A percentile compares a stretch with the other conserved stretches of the same genome.
These are phyloP conservation scores for Polychaeton citri DNA, from an alignment of 2,329 filamentous ascomycete species.

Conservation along the genomic window DNA sequence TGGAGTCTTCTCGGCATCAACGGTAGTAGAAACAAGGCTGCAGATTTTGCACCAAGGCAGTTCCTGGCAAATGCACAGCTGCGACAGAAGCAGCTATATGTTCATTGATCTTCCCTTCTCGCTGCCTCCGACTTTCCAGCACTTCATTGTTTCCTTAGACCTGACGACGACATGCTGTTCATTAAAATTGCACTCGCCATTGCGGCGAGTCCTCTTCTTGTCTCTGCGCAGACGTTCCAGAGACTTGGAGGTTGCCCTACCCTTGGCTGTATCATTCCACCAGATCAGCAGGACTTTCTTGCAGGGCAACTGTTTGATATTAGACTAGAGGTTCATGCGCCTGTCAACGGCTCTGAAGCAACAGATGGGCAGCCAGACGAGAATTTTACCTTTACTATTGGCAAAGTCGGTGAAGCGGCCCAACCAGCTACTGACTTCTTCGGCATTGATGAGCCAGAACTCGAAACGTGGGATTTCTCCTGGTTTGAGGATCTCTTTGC, in stretches of 20 bases:
- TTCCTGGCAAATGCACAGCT: no score
- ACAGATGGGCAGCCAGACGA: constrained; percentile 54
- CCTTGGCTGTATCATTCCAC: constrained; percentile 42
- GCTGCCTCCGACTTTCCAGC: no score
- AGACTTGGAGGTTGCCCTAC: constrained; percentile 42
- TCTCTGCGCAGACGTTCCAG: constrained; percentile 40
- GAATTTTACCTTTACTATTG: constrained; percentile 61
- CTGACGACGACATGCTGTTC: no score
- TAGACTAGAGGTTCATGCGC: constrained; percentile 55
- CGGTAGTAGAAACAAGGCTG: no score
- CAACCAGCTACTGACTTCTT: constrained; percentile 54
- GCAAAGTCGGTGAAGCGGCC: constrained; percentile 45
- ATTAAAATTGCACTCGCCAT: no score
- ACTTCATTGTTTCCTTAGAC: no score
- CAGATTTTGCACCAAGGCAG: no score
- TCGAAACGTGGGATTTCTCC: constrained; percentile 73
- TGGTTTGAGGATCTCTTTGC: constrained; percentile 68
- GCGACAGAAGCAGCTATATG: no score
- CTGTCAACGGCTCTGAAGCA: constrained; percentile 62
- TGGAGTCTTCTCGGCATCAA: no score
- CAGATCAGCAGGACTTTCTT: constrained; percentile 62
- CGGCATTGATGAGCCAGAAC: constrained; percentile 51
- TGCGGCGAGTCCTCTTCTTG: neutral
- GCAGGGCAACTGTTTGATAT: constrained; percentile 77
- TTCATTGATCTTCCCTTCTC: no score